phyloP scores from a whole-genome alignment of 768 basidiomycete genomes.

The Podaxis sp. region DNA sequence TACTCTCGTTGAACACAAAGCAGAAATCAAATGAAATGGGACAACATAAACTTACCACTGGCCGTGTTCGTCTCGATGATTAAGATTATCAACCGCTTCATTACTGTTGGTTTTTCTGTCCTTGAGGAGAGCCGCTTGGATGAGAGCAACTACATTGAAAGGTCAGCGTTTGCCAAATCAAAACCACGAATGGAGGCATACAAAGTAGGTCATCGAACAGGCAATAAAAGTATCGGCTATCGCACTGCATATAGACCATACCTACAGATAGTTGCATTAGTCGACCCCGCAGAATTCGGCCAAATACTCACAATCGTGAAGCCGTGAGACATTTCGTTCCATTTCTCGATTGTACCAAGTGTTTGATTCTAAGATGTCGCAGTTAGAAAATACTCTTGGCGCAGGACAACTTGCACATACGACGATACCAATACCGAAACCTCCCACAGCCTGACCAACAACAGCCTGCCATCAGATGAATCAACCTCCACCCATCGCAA shows the following conservation, averaged over 20 bases:
- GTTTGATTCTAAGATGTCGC: constrained; percentile 2
- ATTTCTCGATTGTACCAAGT: constrained; percentile 4
- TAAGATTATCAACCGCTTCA: constrained; percentile 1
- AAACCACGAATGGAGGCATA: neutral
- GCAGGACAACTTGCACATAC: neutral
- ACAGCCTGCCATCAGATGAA: neutral
- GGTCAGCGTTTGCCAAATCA: constrained; percentile 13
- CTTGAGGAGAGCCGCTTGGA: neutral
- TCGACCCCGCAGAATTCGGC: too few species aligned
- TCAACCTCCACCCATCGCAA: neutral
- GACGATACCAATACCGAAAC: constrained; percentile 9
- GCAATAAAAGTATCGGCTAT: constrained; percentile 9
- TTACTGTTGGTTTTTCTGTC: neutral
- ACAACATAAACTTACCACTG: neutral
- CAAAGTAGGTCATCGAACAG: constrained; percentile 3
- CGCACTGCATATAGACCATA: constrained; percentile 8
- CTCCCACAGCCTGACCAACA: constrained; percentile 2
- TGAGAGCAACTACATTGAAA: constrained; percentile 6
- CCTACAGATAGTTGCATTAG: neutral
- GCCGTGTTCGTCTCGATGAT: constrained; percentile 10
- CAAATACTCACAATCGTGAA: constrained; percentile 8
- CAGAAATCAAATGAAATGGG: neutral
- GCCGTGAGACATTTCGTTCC: neutral
- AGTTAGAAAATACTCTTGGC: neutral
- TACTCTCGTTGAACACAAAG: neutral